Evolutionary conservation across 345 rosid genomes (phyloP).

Genomic region (Limnanthes douglasii): DNA sequence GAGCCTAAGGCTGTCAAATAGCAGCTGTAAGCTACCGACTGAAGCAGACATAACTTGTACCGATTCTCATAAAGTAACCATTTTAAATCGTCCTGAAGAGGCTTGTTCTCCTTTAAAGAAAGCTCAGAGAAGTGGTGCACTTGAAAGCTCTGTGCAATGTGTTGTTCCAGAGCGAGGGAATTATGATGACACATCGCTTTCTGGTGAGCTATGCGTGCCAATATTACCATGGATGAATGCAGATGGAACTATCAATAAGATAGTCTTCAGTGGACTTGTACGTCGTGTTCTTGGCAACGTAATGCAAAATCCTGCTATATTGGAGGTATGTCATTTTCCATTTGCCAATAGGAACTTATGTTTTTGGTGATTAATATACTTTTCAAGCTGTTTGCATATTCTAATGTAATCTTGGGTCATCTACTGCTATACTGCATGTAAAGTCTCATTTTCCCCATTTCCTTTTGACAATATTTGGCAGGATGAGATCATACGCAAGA

Average conservation of each 20-base stretch:
- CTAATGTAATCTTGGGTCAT: not conserved
- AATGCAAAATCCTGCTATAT: constrained; percentile 82
- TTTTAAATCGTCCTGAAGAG: constrained; percentile 81
- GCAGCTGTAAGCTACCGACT: constrained; percentile 13
- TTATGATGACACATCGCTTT: constrained; percentile 8
- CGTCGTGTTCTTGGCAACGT: constrained; percentile 76
- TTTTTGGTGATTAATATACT: too few relatives aligned
- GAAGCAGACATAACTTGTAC: constrained; percentile 10
- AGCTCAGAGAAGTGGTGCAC: constrained; percentile 14
- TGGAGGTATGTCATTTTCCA: constrained; percentile 42
- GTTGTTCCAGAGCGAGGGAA: constrained; percentile 8
- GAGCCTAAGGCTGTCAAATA: constrained; percentile 13
- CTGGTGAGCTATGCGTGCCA: constrained; percentile 28
- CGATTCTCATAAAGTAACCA: constrained; percentile 63
- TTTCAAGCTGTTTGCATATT: not conserved
- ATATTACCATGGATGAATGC: constrained; percentile 91
- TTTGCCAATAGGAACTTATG: not conserved
- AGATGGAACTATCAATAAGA: constrained; percentile 59
- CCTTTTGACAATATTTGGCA: constrained; percentile 13
- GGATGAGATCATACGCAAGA: constrained; percentile 47
- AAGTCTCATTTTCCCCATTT: not conserved
- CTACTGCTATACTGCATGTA: not conserved
- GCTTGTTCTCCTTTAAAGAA: constrained; percentile 12
- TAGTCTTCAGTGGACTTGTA: constrained; percentile 55
- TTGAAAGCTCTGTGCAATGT: constrained; percentile 15